Evolutionary conservation across 1,139 yeast species (phyloP).

Genomic region (Scheffersomyces illinoinensis): DNA sequence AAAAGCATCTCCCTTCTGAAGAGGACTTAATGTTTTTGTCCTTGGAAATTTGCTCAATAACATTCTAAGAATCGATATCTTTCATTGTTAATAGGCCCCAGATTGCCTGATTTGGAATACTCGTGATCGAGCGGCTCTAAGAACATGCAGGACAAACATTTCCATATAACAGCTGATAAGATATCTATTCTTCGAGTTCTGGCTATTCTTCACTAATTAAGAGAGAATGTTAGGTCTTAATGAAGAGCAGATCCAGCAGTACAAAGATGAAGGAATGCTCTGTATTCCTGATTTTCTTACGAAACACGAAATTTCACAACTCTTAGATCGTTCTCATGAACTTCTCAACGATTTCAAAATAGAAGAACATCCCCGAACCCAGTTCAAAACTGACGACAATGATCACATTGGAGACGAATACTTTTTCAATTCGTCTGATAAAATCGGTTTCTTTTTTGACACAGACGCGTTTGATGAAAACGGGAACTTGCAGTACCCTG

Average conservation of each 20-base stretch:
- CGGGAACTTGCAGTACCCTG: conserved; percentile 53
- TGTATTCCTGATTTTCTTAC: conserved; percentile 59
- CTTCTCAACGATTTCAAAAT: conserved; percentile 54
- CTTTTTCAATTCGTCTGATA: conserved; percentile 69
- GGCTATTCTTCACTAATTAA: not conserved
- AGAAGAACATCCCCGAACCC: conserved; percentile 66
- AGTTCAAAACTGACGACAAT: conserved; percentile 65
- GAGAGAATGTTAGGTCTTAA: conserved; percentile 17
- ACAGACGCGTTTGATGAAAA: conserved; percentile 61
- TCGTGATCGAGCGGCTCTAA: not conserved
- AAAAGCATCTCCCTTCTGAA: too few species aligned
- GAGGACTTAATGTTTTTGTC: too few species aligned
- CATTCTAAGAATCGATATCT: too few species aligned
- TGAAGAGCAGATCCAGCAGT: conserved; percentile 44
- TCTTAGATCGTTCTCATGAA: conserved; percentile 45
- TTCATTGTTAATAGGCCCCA: too few species aligned
- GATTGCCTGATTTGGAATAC: not conserved
- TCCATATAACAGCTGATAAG: not conserved
- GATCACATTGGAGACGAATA: conserved; percentile 75
- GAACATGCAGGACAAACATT: not conserved
- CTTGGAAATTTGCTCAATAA: too few species aligned
- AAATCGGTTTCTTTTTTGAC: conserved; percentile 70
- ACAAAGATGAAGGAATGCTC: conserved; percentile 60
- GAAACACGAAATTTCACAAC: conserved; percentile 33
- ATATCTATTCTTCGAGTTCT: not conserved